Conservation (phyloP, 371 early-diverging fungal species). For the Rhizopus sp. region DNA sequence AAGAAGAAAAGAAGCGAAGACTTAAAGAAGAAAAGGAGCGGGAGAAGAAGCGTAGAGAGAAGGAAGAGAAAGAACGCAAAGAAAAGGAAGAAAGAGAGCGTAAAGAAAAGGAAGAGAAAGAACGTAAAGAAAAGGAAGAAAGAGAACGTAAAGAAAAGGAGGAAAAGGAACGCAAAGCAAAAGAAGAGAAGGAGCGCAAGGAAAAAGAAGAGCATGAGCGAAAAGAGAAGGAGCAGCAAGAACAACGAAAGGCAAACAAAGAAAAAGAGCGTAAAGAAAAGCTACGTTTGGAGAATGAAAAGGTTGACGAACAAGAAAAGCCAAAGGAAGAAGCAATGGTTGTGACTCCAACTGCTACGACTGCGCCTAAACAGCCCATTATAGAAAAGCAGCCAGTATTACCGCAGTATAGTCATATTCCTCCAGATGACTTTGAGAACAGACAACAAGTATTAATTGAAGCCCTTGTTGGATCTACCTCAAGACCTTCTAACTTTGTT, state of each 20-base stretch:
- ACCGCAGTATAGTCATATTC: background rate
- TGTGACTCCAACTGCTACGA: background rate
- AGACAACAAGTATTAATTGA: constrained; percentile 27
- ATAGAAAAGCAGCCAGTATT: background rate
- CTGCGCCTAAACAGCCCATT: background rate
- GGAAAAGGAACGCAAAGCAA: constrained; percentile 5
- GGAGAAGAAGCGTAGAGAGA: constrained; percentile 26
- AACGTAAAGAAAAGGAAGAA: constrained; percentile 11
- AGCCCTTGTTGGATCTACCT: constrained; percentile 18
- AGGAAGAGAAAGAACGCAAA: constrained; percentile 58
- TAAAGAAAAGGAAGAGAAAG: constrained; percentile 16
- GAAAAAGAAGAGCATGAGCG: constrained; percentile 5
- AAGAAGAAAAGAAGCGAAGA: constrained; percentile 30
- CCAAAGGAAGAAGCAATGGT: constrained; percentile 1
- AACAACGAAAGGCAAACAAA: constrained; percentile 7
- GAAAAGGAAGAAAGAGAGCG: constrained; percentile 5
- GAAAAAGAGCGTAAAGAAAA: constrained; percentile 22
- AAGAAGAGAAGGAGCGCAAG: constrained; percentile 46
- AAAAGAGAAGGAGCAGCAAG: constrained; percentile 17
- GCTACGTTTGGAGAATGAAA: background rate
- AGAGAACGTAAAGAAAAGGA: constrained; percentile 15
- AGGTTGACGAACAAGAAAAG: background rate
- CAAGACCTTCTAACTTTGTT: background rate
- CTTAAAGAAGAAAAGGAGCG: constrained; percentile 22
- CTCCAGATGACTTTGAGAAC: constrained; percentile 14